Conservation (phyloP, 1,284 basidiomycete genomes). For the Microbotryum saponariae region DNA sequence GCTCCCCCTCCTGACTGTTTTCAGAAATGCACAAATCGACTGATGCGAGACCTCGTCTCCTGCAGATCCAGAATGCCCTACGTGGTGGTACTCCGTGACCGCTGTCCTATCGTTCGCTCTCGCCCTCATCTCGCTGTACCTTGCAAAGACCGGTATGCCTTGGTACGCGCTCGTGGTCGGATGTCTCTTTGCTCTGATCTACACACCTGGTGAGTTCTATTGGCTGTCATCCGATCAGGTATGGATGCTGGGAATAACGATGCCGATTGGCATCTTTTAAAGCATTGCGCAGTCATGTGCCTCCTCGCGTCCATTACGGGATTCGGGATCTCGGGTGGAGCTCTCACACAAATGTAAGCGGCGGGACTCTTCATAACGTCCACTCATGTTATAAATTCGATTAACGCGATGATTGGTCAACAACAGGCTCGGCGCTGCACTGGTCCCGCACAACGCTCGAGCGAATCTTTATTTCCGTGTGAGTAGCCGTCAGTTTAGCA, state of each 20-base stretch:
- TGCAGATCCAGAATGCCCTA: too few species aligned
- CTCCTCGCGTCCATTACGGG: constrained; percentile 54
- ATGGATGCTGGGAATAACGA: not conserved
- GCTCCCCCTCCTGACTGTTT: too few species aligned
- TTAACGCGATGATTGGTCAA: constrained; percentile 20
- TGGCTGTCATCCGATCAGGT: not conserved
- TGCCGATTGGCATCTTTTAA: not conserved
- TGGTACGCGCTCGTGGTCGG: constrained; percentile 52
- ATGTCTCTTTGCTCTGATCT: constrained; percentile 48
- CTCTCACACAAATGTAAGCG: constrained; percentile 49
- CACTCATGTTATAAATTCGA: too few species aligned
- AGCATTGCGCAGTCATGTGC: constrained; percentile 40
- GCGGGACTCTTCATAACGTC: too few species aligned
- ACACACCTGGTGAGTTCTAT: constrained; percentile 24
- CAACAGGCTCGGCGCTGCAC: constrained; percentile 54
- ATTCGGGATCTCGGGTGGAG: constrained; percentile 48
- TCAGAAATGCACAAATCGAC: too few species aligned
- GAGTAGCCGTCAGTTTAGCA: too few species aligned
- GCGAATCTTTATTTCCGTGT: constrained; percentile 50
- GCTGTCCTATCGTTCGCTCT: too few species aligned
- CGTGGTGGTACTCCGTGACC: too few species aligned
- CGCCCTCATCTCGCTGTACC: constrained; percentile 26
- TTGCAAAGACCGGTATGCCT: constrained; percentile 46
- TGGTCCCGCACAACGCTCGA: constrained; percentile 53
- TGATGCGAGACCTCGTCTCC: too few species aligned